These are phyloP conservation scores for Yarrowia bubula DNA, from an alignment of 805 yeast species.

Conservation along the genomic window DNA sequence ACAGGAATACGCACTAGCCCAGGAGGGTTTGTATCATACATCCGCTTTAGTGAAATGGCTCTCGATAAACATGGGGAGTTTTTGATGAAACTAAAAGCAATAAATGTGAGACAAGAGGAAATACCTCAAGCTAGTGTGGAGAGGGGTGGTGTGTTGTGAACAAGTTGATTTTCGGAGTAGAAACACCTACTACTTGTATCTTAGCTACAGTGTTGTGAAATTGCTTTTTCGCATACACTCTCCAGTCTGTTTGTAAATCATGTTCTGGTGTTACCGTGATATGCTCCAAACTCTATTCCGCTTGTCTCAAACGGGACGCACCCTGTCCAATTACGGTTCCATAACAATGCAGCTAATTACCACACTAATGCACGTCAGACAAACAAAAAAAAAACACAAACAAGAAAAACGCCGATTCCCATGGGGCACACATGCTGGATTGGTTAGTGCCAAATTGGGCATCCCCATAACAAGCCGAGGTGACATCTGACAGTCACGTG, in stretches of 20 bases:
- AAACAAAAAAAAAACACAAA: background rate
- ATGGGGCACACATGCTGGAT: too few species aligned
- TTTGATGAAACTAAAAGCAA: background rate
- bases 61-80: background rate
- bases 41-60: too few species aligned
- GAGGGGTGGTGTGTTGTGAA: background rate
- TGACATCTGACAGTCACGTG: too few species aligned
- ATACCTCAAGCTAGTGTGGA: background rate
- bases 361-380: background rate
- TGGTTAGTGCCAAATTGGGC: too few species aligned
- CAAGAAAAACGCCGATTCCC: background rate
- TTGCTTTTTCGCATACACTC: background rate
- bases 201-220: background rate
- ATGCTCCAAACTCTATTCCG: background rate
- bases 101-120: background rate
- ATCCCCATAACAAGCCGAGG: too few species aligned
- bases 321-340: constrained; percentile 1
- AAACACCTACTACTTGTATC: background rate
- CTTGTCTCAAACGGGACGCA: constrained; percentile 1
- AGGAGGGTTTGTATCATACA: too few species aligned
- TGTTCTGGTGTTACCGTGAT: background rate
- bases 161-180: background rate
- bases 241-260: background rate
- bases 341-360: background rate
- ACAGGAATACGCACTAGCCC: too few species aligned